Percentiles rank a stretch among this genome's conserved stretches.
Conservation (phyloP, 371 early-diverging fungal species). For the Paraphysoderma sedebokerense region DNA sequence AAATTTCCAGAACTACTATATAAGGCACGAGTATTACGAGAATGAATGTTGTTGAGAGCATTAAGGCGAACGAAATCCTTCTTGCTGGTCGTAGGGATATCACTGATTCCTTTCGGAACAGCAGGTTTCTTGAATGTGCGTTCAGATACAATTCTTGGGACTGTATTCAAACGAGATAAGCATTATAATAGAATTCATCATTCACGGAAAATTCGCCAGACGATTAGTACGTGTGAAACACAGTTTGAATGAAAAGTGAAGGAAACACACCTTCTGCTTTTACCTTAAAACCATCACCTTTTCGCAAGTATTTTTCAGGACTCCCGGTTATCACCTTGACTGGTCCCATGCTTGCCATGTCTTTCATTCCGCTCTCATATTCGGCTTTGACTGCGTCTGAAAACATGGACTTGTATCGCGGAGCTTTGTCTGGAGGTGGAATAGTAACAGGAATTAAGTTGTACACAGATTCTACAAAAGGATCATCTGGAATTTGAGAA, state of each 20-base stretch:
- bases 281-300: conserved; percentile 15
- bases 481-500: conserved; percentile 16
- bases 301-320: conserved; percentile 17
- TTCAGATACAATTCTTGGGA: conserved; percentile 9
- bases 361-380: conserved; percentile 13
- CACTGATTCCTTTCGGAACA: conserved; percentile 14
- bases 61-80: conserved; percentile 28
- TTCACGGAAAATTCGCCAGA: background rate
- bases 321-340: conserved; percentile 11
- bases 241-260: background rate
- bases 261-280: conserved; percentile 1
- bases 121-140: conserved; percentile 22
- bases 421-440: conserved; percentile 13
- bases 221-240: background rate
- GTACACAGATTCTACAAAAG: conserved; percentile 24
- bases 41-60: conserved; percentile 25
- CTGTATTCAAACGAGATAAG: background rate
- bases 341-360: conserved; percentile 28
- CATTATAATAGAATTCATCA: background rate
- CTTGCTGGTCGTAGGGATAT: conserved; percentile 5
- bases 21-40: conserved; percentile 6
- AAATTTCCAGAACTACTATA: background rate
- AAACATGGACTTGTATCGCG: conserved; percentile 15
- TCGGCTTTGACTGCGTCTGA: conserved; percentile 17
- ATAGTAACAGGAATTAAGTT: conserved; percentile 17